Evolutionary conservation across 2,329 filamentous ascomycete species (phyloP), one percentile per base, ranked within the genome.

Genomic region (Botrytis byssoidea): DNA sequence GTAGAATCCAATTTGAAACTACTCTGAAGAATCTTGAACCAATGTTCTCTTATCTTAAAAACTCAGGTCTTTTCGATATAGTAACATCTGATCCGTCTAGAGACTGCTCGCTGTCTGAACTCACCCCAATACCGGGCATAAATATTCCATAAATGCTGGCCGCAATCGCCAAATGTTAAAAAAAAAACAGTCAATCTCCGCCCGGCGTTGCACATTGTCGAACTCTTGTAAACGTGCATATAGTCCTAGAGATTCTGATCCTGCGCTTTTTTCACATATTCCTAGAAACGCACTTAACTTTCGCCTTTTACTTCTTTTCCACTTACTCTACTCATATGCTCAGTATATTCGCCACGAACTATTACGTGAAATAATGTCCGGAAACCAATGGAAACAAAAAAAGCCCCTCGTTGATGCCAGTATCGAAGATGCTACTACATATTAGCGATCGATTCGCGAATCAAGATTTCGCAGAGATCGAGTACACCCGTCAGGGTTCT

Each of bases 181-280:
- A 29, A 55, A n/a, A 3, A 4, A 55, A 6, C 1, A 12, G 4
- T 25, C 22, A 1, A 55, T 29, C 3, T 29, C 25, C 2, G 0
- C n/a, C 12, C 12, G 0, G 2, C 6, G n/a, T 16, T 7, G 48
- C 4, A 55, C 48, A 1, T 55, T n/a, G 3, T 8, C 9, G 25
- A 4, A n/a, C 0, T 55, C 16, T n/a, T 29, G 3, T 6, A 14
- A 16, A 16, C 1, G 14, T 16, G 2, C 5, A 16, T 29, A 0
- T 7, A n/a, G 5, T 29, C 25, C 6, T 5, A 16, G 2, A 55
- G 4, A 55, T n/a, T 6, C 2, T 6, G 16, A n/a, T 29, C 12
- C 2, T 0, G 6, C 6, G 4, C 48, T 1, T 55, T 55, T 1
- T 55, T 12, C 25, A 55, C 12, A 14, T n/a, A n/a, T 16, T 2